A percentile compares a stretch with the other conserved stretches of the same genome.
phyloP scores from a whole-genome alignment of 768 basidiomycete genomes.

The Tricholoma bakamatsutake region DNA sequence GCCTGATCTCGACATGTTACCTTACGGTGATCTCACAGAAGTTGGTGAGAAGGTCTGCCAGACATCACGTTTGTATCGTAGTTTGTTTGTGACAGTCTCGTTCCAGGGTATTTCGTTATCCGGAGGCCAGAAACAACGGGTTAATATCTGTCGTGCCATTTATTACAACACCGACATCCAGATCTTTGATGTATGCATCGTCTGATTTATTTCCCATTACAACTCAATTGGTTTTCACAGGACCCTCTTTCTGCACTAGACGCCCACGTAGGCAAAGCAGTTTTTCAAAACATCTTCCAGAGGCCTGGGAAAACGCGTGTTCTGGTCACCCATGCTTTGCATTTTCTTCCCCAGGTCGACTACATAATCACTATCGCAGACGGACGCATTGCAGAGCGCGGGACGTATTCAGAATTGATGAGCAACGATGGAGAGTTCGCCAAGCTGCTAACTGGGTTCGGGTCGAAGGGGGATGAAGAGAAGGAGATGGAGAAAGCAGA shows the following conservation, averaged over 20 bases:
- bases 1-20: conserved; percentile 72
- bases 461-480: conserved; percentile 54
- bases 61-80: not conserved
- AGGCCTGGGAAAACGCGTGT: conserved; percentile 72
- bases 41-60: conserved; percentile 61
- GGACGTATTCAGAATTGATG: conserved; percentile 73
- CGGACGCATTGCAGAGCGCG: conserved; percentile 73
- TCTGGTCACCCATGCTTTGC: conserved; percentile 88
- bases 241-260: conserved; percentile 90
- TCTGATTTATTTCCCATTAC: not conserved
- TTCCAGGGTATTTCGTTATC: conserved; percentile 76
- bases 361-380: conserved; percentile 77
- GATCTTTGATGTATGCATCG: conserved; percentile 59
- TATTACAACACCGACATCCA: conserved; percentile 85
- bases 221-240: conserved; percentile 21
- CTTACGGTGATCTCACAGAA: conserved; percentile 75
- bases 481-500: conserved; percentile 39
- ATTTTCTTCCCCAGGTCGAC: conserved; percentile 85
- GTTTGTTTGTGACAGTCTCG: not conserved
- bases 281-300: conserved; percentile 80
- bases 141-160: conserved; percentile 83
- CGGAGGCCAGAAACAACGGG: conserved; percentile 73
- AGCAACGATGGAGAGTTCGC: conserved; percentile 60
- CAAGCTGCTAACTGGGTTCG: conserved; percentile 72
- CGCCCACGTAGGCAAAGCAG: conserved; percentile 83